These are phyloP conservation scores for Glycine soja DNA, from an alignment of 306 rosid genomes.

Conservation along the genomic window DNA sequence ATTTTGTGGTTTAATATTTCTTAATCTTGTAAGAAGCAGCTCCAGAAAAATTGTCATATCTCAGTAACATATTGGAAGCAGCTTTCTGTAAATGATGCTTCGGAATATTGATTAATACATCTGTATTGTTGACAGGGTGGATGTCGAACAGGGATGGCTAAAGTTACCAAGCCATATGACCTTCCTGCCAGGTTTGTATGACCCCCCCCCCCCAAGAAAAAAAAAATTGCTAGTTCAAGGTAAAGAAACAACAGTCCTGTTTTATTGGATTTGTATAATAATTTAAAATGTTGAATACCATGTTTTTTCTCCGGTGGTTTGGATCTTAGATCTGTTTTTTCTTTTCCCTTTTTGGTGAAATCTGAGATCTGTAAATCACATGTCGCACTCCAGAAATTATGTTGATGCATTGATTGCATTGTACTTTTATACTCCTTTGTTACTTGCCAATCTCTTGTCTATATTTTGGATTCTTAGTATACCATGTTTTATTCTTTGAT, in stretches of 20 bases:
- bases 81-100: slow-evolving; percentile 30
- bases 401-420: not conserved
- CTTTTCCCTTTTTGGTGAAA: not conserved
- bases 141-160: slow-evolving; percentile 99
- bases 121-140: slow-evolving; percentile 79
- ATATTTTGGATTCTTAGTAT: slow-evolving; percentile 7
- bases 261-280: slow-evolving; percentile 21
- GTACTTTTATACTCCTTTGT: slow-evolving; percentile 16
- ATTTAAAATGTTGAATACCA: not conserved
- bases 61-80: not conserved
- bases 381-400: slow-evolving; percentile 18
- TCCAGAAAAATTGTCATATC: slow-evolving; percentile 33
- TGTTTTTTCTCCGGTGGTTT: not conserved
- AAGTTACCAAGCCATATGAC: slow-evolving; percentile 87
- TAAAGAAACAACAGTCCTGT: not conserved
- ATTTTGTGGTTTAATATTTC: slow-evolving; percentile 36
- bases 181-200: slow-evolving; percentile 93
- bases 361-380: not conserved
- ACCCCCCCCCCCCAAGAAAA: not conserved
- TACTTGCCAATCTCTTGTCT: slow-evolving; percentile 5
- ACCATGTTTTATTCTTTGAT: slow-evolving; percentile 36
- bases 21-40: slow-evolving; percentile 17
- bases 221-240: slow-evolving; percentile 27
- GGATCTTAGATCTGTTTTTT: slow-evolving; percentile 21
- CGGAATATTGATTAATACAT: slow-evolving; percentile 37